These are phyloP conservation scores for Syzygium jambos DNA, from an alignment of 345 rosid species.

Conservation along the genomic window DNA sequence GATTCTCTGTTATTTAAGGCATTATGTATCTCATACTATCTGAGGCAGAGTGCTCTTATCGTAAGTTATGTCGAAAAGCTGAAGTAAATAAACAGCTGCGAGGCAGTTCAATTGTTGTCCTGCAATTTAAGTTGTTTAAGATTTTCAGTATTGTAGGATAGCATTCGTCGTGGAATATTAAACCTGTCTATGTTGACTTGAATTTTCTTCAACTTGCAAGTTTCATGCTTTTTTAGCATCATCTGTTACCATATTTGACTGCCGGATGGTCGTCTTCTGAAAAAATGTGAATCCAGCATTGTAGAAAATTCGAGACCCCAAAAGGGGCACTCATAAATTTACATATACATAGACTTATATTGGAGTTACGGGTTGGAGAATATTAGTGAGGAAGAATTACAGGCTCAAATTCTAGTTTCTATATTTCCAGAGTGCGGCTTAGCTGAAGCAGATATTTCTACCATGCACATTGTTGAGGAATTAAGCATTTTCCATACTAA, in stretches of 20 bases:
- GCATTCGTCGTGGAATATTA: neutral
- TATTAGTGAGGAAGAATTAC: neutral
- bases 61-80: neutral
- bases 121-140: neutral
- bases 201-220: neutral
- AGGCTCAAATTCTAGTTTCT: neutral
- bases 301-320: neutral
- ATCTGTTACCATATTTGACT: neutral
- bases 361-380: neutral
- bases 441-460: neutral
- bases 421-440: neutral
- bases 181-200: neutral
- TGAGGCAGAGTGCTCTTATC: neutral
- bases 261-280: neutral
- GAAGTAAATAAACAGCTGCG: neutral
- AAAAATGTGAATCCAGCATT: neutral
- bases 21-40: neutral
- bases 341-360: neutral
- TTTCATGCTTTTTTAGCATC: neutral
- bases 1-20: neutral
- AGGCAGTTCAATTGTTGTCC: neutral
- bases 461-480: rapidly evolving
- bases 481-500: neutral
- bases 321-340: neutral
- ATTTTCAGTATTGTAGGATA: neutral